Base-by-base conservation (phyloP, 2,329 filamentous ascomycete species). In the Penicillium janthinellum region DNA sequence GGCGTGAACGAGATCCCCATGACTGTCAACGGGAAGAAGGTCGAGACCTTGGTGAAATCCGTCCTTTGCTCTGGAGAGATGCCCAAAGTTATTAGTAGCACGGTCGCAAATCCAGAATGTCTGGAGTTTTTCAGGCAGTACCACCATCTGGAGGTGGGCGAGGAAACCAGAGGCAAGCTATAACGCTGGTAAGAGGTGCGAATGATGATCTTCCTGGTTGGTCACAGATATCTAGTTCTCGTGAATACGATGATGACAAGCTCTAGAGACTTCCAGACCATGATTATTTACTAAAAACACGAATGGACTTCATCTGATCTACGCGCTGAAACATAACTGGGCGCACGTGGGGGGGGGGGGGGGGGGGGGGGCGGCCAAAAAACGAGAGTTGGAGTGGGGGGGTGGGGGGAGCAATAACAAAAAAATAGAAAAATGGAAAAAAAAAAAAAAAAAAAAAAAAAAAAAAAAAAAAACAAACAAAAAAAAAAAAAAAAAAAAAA, bases 21-120 rank as follows among this genome's bases (percentile, higher is more conserved):
- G 57, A 65, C 63, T 5, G 57, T 65, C 14, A 64, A 64, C 38
- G 61, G 63, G 11, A 64, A 65, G 12, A 65, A 62, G 38, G 39
- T 65, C 5, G 64, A 65, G 44, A 64, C 56, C 10, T 47, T 64
- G 51, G 35, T 61, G 1, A 64, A 63, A 41, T 56, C 62, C 7
- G 39, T 62, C 8, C n/a, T 62, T 6, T 64, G 57, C 4, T 38
- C 62, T 39, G 62, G 62, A 1, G 31, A 66, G 14, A 5, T 60
- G 12, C 62, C 60, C 11, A 58, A 53, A 10, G 52, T 42, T 2
- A 60, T 64, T 20, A 66, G 64, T 45, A 63, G 62, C 37, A 66
- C 64, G 11, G 58, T 66, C 28, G 58, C 58, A 2, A 63, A 66
- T 37, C 58, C 58, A 2, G 52, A 28, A 4, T 64, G 56, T 37